These are phyloP conservation scores for Tetratostichococcus sp. DNA, from an alignment of 139 green algal genomes.

Conservation along the genomic window DNA sequence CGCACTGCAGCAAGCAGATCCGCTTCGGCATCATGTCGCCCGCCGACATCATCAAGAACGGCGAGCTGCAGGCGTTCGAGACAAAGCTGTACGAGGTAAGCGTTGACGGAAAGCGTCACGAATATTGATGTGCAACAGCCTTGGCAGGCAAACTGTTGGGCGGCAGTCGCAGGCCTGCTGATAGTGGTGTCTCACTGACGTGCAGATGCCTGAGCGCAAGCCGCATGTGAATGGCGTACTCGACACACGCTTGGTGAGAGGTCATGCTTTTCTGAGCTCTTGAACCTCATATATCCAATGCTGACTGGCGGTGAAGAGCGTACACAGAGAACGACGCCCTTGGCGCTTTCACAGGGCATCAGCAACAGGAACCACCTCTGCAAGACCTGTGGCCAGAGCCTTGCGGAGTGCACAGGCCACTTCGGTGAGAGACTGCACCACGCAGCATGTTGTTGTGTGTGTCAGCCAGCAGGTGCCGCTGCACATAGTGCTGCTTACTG, in stretches of 20 bases:
- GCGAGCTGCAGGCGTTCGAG: slow-evolving; percentile 87
- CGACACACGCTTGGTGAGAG: slow-evolving; percentile 73
- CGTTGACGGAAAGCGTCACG: too few relatives aligned
- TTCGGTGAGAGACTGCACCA: slow-evolving; percentile 76
- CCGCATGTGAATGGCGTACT: slow-evolving; percentile 81
- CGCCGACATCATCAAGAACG: slow-evolving; percentile 77
- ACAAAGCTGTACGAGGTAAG: slow-evolving; percentile 78
- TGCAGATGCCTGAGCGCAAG: slow-evolving; percentile 79
- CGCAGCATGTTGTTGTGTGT: too few relatives aligned
- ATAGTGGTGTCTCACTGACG: too few relatives aligned
- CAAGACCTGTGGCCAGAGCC: slow-evolving; percentile 85
- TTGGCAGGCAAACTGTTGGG: neutral
- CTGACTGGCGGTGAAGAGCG: too few relatives aligned
- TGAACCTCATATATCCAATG: too few relatives aligned
- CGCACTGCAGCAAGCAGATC: slow-evolving; percentile 71
- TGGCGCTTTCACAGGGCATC: slow-evolving; percentile 46
- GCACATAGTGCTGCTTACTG: neutral
- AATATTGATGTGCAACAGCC: too few relatives aligned
- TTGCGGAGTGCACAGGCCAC: slow-evolving; percentile 93
- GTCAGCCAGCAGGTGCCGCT: too few relatives aligned
- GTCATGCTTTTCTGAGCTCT: too few relatives aligned
- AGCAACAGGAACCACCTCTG: slow-evolving; percentile 78
- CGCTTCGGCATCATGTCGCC: slow-evolving; percentile 79
- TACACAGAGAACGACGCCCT: too few relatives aligned
- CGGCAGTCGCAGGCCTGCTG: too few relatives aligned